Conservation (phyloP, 225 moss, liverwort and hornwort genomes). For the Ulota crispa region DNA sequence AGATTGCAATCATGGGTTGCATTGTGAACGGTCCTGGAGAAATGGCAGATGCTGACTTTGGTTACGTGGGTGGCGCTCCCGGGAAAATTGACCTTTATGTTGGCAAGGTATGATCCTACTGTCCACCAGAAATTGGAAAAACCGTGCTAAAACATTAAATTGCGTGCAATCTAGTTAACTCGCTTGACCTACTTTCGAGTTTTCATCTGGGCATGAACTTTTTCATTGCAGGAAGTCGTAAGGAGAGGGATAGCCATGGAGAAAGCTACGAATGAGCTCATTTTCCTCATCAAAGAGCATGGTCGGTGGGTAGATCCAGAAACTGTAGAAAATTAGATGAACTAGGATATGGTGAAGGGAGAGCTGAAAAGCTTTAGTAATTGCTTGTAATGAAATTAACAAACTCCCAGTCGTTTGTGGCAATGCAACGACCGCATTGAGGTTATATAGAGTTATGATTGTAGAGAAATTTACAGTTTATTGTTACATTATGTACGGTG, state of each 20-base stretch:
- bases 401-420: background rate
- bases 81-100: constrained; percentile 98
- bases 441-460: background rate
- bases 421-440: background rate
- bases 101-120: constrained; percentile 74
- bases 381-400: background rate
- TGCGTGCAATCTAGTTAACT: background rate
- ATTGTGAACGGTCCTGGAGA: constrained; percentile 99
- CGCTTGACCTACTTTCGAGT: background rate
- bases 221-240: constrained; percentile 70
- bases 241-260: constrained; percentile 86
- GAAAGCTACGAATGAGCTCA: constrained; percentile 74
- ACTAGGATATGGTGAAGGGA: background rate
- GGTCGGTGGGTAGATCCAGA: constrained; percentile 91
- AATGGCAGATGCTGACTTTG: constrained; percentile 99
- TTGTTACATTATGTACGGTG: background rate
- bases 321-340: constrained; percentile 34
- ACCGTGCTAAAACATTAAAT: background rate
- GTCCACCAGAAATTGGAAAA: background rate
- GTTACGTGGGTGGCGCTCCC: constrained; percentile 98
- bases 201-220: background rate
- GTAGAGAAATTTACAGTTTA: background rate
- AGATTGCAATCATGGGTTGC: constrained; percentile 99
- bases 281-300: constrained; percentile 86
- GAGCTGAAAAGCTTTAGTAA: background rate